phyloP scores from a whole-genome alignment of 169 alveolate genomes.

The Plasmodium chabaudi region DNA sequence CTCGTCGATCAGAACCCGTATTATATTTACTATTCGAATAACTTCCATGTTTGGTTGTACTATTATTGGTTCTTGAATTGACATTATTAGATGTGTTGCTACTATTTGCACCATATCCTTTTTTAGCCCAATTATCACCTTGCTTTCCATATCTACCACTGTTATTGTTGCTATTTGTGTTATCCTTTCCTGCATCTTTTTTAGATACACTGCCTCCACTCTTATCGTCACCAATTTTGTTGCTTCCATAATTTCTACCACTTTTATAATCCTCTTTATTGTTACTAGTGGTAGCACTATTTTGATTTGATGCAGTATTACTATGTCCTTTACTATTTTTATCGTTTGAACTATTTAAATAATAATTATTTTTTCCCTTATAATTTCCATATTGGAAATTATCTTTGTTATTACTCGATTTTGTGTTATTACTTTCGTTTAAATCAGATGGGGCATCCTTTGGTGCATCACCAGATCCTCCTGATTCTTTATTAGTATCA shows the following conservation, averaged over 20 bases:
- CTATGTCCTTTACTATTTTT: neutral
- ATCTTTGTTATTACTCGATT: neutral
- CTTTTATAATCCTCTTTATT: constrained; percentile 39
- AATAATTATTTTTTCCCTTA: constrained; percentile 13
- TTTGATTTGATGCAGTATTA: neutral
- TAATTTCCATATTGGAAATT: neutral
- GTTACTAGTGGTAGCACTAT: neutral
- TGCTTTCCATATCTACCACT: neutral
- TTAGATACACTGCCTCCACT: neutral
- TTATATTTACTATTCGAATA: constrained; percentile 16
- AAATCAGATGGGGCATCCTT: neutral
- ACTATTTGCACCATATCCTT: constrained; percentile 5
- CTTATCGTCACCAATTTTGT: constrained; percentile 37
- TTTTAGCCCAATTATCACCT: constrained; percentile 8
- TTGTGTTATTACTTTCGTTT: neutral
- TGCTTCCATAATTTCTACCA: constrained; percentile 14
- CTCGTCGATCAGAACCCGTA: constrained; percentile 9
- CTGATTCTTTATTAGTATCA: neutral
- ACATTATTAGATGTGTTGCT: neutral
- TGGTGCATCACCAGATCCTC: neutral
- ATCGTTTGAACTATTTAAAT: neutral
- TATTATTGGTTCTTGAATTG: neutral
- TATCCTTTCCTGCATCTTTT: constrained; percentile 33
- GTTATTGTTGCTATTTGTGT: neutral
- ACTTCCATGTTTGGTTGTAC: constrained; percentile 14